These are phyloP conservation scores for Ustilago curta DNA, from an alignment of 1,284 basidiomycete genomes.

Conservation along the genomic window DNA sequence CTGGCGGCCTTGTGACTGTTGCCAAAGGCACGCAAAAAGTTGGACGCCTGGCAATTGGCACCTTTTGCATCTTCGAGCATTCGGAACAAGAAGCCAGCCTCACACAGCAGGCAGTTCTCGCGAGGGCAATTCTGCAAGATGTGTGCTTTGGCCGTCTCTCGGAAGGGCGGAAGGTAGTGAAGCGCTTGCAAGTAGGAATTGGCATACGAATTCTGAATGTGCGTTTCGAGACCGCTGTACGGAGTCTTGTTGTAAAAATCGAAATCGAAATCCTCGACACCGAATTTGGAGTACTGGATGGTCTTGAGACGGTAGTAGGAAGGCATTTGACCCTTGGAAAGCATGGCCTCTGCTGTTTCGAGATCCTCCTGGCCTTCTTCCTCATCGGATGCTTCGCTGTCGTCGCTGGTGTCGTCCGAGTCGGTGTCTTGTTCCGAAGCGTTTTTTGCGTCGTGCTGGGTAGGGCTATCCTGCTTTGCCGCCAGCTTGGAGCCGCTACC, in stretches of 20 bases:
- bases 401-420: conserved; percentile 11
- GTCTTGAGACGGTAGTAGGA: conserved; percentile 89
- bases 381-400: conserved; percentile 42
- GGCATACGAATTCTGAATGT: conserved; percentile 97
- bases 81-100: conserved; percentile 91
- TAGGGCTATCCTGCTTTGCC: conserved; percentile 8
- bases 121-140: conserved; percentile 81
- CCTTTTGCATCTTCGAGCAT: conserved; percentile 96
- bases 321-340: conserved; percentile 73
- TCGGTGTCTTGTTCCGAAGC: conserved; percentile 5
- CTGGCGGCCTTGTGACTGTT: conserved; percentile 79
- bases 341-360: conserved; percentile 43
- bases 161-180: conserved; percentile 84
- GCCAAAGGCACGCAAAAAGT: conserved; percentile 94
- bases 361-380: conserved; percentile 51
- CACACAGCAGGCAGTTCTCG: conserved; percentile 93
- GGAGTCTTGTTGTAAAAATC: conserved; percentile 75
- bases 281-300: conserved; percentile 98
- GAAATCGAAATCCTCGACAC: conserved; percentile 99
- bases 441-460: conserved; percentile 7
- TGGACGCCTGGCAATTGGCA: conserved; percentile 94
- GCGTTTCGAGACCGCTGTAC: conserved; percentile 93
- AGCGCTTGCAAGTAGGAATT: conserved; percentile 91
- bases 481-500: conserved; percentile 13
- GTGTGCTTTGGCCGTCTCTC: conserved; percentile 87